Conservation (phyloP, 208 protist genomes). For the Trypanosoma mega region DNA sequence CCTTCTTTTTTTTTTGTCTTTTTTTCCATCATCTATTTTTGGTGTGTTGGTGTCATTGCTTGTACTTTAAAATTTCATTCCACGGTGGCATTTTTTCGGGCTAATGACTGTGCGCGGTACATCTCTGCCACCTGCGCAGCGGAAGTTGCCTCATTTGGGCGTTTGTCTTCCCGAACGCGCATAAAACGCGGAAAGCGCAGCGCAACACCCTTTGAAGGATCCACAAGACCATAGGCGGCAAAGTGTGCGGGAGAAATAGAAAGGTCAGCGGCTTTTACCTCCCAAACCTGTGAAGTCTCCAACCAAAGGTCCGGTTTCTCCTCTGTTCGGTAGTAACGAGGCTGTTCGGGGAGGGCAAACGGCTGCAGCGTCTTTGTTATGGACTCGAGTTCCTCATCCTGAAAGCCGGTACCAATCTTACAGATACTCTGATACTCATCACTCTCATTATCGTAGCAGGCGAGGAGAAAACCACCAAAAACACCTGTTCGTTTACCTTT, state of each 20-base stretch:
- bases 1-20: no score
- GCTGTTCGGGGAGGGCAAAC: slow-evolving; percentile 55
- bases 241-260: slow-evolving; percentile 97
- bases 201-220: slow-evolving; percentile 93
- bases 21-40: no score
- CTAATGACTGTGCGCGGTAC: slow-evolving; percentile 82
- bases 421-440: slow-evolving; percentile 98
- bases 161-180: slow-evolving; percentile 98
- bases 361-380: slow-evolving; percentile 67
- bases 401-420: slow-evolving; percentile 98
- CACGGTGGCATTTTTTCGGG: slow-evolving; percentile 28
- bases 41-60: no score
- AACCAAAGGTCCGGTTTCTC: slow-evolving; percentile 97
- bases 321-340: slow-evolving; percentile 78
- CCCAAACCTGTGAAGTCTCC: slow-evolving; percentile 96
- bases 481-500: slow-evolving; percentile 97
- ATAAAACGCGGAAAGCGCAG: slow-evolving; percentile 99
- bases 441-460: slow-evolving; percentile 96
- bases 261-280: slow-evolving; percentile 98
- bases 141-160: slow-evolving; percentile 89
- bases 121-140: slow-evolving; percentile 92
- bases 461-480: slow-evolving; percentile 98
- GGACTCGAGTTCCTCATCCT: slow-evolving; percentile 90
- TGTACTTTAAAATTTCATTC: no score
- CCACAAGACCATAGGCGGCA: slow-evolving; percentile 91